These are phyloP conservation scores for Solanum ossicruentum DNA, from an alignment of 257 asterid genomes.

Conservation along the genomic window DNA sequence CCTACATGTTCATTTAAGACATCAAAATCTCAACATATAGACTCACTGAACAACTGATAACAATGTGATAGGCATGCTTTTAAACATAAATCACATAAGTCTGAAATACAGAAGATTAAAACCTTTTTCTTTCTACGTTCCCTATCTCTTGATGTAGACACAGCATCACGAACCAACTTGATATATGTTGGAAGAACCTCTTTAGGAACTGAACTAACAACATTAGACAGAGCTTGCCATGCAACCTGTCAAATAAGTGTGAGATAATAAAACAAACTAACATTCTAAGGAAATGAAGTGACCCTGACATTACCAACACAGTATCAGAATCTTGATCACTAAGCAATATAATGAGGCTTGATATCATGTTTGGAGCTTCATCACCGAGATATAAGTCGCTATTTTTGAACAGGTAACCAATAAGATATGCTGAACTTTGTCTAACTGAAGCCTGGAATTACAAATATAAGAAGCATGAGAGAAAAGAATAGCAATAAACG, in stretches of 20 bases:
- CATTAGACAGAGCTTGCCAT: constrained; percentile 94
- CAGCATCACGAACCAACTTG: constrained; percentile 97
- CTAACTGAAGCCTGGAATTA: constrained; percentile 69
- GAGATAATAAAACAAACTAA: constrained; percentile 3
- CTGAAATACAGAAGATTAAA: neutral
- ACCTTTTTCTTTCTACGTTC: constrained; percentile 92
- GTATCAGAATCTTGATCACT: constrained; percentile 78
- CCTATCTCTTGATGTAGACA: constrained; percentile 87
- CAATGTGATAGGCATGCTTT: neutral
- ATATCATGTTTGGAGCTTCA: constrained; percentile 89
- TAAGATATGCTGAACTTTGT: constrained; percentile 66
- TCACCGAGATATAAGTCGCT: constrained; percentile 88
- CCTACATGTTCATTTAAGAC: constrained; percentile 30
- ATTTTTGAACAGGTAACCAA: constrained; percentile 82
- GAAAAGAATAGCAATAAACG: neutral
- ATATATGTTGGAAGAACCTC: constrained; percentile 85
- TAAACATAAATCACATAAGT: neutral
- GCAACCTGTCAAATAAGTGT: constrained; percentile 43
- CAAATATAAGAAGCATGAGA: constrained; percentile 6
- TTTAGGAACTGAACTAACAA: constrained; percentile 72
- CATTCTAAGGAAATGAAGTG: neutral
- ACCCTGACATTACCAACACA: constrained; percentile 43
- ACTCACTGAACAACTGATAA: neutral
- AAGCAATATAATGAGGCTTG: constrained; percentile 73
- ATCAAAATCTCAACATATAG: neutral